These are phyloP conservation scores for Lonicera japonica DNA, from an alignment of 129 eudicot genomes.

Conservation along the genomic window DNA sequence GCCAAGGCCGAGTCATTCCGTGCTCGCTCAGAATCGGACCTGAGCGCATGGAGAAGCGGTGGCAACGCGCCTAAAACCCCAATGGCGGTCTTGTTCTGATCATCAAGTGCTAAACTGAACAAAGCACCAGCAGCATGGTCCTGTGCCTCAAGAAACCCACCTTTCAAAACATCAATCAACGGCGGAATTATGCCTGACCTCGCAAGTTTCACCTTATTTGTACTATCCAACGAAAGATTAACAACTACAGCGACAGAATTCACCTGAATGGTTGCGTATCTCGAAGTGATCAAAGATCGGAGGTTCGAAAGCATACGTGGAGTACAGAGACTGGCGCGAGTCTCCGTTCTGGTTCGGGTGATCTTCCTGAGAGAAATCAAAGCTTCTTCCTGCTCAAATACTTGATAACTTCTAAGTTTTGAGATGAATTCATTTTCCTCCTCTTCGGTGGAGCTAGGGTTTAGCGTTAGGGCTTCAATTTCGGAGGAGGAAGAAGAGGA, in stretches of 20 bases:
- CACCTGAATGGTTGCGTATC: constrained; percentile 42
- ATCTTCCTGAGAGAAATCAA: constrained; percentile 36
- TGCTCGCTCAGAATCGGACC: constrained; percentile 56
- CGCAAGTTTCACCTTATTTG: constrained; percentile 68
- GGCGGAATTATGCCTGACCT: constrained; percentile 78
- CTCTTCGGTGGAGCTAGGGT: constrained; percentile 14
- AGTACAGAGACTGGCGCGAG: constrained; percentile 55
- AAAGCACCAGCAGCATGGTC: constrained; percentile 86
- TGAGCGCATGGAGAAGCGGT: constrained; percentile 58
- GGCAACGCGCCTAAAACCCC: constrained; percentile 78
- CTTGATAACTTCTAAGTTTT: constrained; percentile 38
- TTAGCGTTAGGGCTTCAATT: constrained; percentile 23
- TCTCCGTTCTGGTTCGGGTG: constrained; percentile 41
- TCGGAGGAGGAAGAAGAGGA: constrained; percentile 64
- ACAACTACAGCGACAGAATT: constrained; percentile 72
- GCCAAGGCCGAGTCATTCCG: constrained; percentile 80
- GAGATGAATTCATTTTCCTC: constrained; percentile 41
- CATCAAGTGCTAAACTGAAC: constrained; percentile 69
- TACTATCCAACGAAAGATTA: constrained; percentile 54
- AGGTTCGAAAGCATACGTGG: constrained; percentile 53
- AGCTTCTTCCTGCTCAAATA: constrained; percentile 61
- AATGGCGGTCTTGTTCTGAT: constrained; percentile 79
- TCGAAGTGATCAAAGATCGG: constrained; percentile 44
- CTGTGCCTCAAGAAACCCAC: constrained; percentile 65
- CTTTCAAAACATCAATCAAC: constrained; percentile 51